Percentiles rank a stretch among this genome's conserved stretches.
Evolutionary conservation across 2,329 filamentous ascomycete species (phyloP).

Genomic region (Chaetothyriales sp.): DNA sequence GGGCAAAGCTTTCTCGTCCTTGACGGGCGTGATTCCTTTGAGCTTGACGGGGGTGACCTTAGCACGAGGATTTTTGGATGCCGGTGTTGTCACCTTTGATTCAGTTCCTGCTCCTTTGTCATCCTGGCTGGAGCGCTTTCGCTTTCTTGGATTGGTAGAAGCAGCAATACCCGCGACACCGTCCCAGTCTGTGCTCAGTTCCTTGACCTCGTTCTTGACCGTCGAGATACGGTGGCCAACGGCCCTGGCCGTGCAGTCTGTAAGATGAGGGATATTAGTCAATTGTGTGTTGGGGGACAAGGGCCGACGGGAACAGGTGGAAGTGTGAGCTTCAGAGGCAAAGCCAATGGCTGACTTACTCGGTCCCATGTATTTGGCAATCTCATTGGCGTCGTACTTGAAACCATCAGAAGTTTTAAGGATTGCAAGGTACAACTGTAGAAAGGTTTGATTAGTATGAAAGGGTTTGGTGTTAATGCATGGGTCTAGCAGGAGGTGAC

Average conservation of each 20-base stretch:
- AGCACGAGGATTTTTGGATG: not conserved
- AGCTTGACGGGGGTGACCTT: not conserved
- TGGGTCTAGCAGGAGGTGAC: not conserved
- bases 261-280: not conserved
- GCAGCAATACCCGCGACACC: not conserved
- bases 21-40: constrained; percentile 2
- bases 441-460: not conserved
- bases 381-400: not conserved
- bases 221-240: constrained; percentile 3
- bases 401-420: not conserved
- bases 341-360: not conserved
- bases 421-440: not conserved
- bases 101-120: not conserved
- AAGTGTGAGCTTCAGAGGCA: not conserved
- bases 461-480: not conserved
- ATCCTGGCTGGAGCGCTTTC: not conserved
- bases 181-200: not conserved
- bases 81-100: not conserved
- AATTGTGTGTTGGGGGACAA: not conserved
- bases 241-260: constrained; percentile 10
- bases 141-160: not conserved
- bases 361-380: constrained; percentile 2
- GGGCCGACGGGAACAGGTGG: not conserved
- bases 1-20: not conserved
- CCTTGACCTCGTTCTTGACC: constrained; percentile 2